Conservation (phyloP, 2,329 filamentous ascomycete species). For the Diaporthe amygdali region DNA sequence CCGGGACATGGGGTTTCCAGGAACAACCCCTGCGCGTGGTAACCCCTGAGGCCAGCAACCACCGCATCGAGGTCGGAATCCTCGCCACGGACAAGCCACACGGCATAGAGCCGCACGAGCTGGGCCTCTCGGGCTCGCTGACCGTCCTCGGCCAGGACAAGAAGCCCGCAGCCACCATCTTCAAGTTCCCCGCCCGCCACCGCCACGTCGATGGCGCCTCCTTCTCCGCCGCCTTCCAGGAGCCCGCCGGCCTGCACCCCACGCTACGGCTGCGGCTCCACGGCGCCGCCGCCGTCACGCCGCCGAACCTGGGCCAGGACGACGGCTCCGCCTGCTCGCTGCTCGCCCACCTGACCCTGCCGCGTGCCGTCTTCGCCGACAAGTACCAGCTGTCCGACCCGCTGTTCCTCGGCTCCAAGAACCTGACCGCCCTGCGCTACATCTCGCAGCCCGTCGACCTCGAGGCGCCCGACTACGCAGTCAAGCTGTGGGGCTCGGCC, state of each 20-base stretch:
- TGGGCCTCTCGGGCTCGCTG: constrained; percentile 79
- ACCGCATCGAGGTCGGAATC: constrained; percentile 81
- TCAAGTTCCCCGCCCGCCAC: constrained; percentile 84
- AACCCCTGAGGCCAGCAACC: constrained; percentile 37
- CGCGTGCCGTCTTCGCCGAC: constrained; percentile 82
- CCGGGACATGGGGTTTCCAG: constrained; percentile 65
- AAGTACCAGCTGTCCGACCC: constrained; percentile 81
- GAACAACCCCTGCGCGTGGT: constrained; percentile 46
- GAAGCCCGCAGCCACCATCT: constrained; percentile 76
- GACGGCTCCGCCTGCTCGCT: constrained; percentile 69
- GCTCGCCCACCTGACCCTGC: constrained; percentile 83
- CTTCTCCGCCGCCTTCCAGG: constrained; percentile 69
- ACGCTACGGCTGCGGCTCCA: constrained; percentile 73
- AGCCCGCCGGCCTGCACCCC: constrained; percentile 83
- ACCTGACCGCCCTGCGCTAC: constrained; percentile 71
- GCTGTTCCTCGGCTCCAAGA: constrained; percentile 81
- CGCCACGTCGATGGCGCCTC: constrained; percentile 53
- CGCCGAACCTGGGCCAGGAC: constrained; percentile 46
- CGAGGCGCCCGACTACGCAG: constrained; percentile 85
- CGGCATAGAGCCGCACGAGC: constrained; percentile 69
- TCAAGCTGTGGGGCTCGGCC: constrained; percentile 78
- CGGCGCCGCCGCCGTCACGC: constrained; percentile 43
- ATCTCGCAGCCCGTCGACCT: constrained; percentile 82
- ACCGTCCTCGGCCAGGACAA: constrained; percentile 78
- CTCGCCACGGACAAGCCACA: constrained; percentile 68